These are phyloP conservation scores for Kodamaea arcana DNA, from an alignment of 1,139 yeast species.

Conservation along the genomic window DNA sequence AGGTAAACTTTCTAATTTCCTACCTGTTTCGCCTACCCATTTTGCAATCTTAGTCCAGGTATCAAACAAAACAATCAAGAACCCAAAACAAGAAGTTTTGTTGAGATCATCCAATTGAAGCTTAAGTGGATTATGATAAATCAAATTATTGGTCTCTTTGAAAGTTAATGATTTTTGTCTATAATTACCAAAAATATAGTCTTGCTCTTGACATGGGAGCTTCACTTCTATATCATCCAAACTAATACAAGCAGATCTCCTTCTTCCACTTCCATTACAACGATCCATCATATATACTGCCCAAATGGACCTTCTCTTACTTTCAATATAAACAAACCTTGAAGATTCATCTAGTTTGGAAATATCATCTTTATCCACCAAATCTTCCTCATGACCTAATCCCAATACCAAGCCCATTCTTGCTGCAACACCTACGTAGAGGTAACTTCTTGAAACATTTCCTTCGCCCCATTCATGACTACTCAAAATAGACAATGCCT, in stretches of 20 bases:
- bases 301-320: conserved; percentile 36
- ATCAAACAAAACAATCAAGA: conserved; percentile 26
- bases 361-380: conserved; percentile 10
- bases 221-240: conserved; percentile 21
- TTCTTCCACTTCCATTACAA: conserved; percentile 35
- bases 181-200: conserved; percentile 21
- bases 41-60: conserved; percentile 30
- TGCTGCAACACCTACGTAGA: conserved; percentile 37
- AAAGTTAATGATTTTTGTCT: conserved; percentile 13
- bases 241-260: conserved; percentile 28
- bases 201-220: conserved; percentile 23
- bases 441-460: conserved; percentile 32
- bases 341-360: conserved; percentile 10
- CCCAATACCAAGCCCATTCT: conserved; percentile 38
- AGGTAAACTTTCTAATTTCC: conserved; percentile 22
- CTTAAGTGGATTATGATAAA: conserved; percentile 8
- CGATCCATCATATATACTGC: conserved; percentile 41
- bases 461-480: conserved; percentile 44
- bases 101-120: conserved; percentile 1
- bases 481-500: conserved; percentile 32
- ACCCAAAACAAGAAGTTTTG: conserved; percentile 20
- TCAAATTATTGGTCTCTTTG: conserved; percentile 10
- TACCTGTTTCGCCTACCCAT: conserved; percentile 32
- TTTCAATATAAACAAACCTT: conserved; percentile 21
- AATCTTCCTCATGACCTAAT: conserved; percentile 21